A percentile compares a stretch with the other conserved stretches of the same genome.
These are phyloP conservation scores for Phytophthora sojae DNA, from an alignment of 352 stramenopile species.

Conservation along the genomic window DNA sequence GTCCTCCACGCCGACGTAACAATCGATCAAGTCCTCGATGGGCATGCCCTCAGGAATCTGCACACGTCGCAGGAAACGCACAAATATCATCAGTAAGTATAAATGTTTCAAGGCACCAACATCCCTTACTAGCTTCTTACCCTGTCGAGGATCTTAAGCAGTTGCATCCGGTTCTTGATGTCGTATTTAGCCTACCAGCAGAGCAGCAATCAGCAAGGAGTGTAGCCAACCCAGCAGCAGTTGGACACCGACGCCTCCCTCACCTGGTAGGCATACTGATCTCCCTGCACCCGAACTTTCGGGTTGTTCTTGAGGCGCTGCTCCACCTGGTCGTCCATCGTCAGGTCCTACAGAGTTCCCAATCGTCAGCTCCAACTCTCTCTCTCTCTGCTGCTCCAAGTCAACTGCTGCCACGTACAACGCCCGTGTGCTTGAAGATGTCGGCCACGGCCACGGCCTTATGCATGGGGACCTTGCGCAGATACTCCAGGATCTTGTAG, in stretches of 20 bases:
- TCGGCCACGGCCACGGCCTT: slow-evolving; percentile 70
- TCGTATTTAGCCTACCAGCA: slow-evolving; percentile 82
- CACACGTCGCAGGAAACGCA: slow-evolving; percentile 2
- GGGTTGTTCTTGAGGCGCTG: slow-evolving; percentile 89
- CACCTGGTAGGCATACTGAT: slow-evolving; percentile 86
- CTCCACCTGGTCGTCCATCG: slow-evolving; percentile 85
- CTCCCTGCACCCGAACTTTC: slow-evolving; percentile 79
- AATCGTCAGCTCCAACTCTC: slow-evolving; percentile 2
- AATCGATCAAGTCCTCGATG: slow-evolving; percentile 85
- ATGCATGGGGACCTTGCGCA: slow-evolving; percentile 85
- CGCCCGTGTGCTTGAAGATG: slow-evolving; percentile 86
- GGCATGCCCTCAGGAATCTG: slow-evolving; percentile 87
- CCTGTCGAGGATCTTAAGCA: slow-evolving; percentile 81
- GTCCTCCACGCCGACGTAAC: slow-evolving; percentile 80
- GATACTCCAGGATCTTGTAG: slow-evolving; percentile 89
- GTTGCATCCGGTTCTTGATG: slow-evolving; percentile 84
- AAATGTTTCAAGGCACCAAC: neutral
- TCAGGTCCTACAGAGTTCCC: slow-evolving; percentile 55
- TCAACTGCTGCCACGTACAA: slow-evolving; percentile 52
- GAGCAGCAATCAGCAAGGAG: neutral
- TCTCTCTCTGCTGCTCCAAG: neutral
- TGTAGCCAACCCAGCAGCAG: neutral
- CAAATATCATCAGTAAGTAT: neutral
- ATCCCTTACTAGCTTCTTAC: slow-evolving; percentile 35
- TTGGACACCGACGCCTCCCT: neutral